Base-by-base conservation (phyloP, 345 rosid genomes). In the Rhizophora apiculata region DNA sequence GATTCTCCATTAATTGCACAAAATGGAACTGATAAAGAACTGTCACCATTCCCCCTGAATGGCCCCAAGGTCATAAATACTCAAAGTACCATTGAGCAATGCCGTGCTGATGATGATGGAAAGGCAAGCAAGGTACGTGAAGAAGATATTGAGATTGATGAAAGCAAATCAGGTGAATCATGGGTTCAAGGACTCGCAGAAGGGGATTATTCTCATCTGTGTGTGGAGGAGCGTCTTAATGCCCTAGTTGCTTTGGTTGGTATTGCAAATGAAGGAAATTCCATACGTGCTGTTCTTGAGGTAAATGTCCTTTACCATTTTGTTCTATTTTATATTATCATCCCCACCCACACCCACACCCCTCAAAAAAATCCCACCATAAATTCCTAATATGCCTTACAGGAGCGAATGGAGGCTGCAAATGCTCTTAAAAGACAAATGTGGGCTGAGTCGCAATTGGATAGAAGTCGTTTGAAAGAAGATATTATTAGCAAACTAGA, bases 331-430 rank as follows among this genome's bases (percentile, higher is more conserved):
- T 55, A 64, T 64, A 51, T 49, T 76, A 30, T 24, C 36, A 54
- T 51, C 58, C 34, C 22, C 31, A 5, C n/a, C 62, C 37, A 29
- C 48, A 3, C 4, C 48, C 48, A 2, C 18, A 4, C 48, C 19
- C 46, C 15, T 15, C 46, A 10, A 39, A 39, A 2, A 10, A 11
- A 39, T 10, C 6, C 7, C 0, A 1, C 18, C 16, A 13, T 43
- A 43, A 43, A 11, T 43, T 43, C 16, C 77, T 69, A 31, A 70
- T 24, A 48, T 3, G 49, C 69, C 72, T 76, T 31, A 60, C 90
- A 96, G 99, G 99, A 96, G 48, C 98, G 99, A 49, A 71, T 96
- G 85, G 99, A 96, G 82, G 96, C 95, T 52, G 95, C 99, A 75
- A 92, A 85, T 85, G 83, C 96, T 82, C 92, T 96, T 74, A 96